phyloP scores from a whole-genome alignment of 2,329 filamentous ascomycete species.

The Pseudogymnoascus sp. region DNA sequence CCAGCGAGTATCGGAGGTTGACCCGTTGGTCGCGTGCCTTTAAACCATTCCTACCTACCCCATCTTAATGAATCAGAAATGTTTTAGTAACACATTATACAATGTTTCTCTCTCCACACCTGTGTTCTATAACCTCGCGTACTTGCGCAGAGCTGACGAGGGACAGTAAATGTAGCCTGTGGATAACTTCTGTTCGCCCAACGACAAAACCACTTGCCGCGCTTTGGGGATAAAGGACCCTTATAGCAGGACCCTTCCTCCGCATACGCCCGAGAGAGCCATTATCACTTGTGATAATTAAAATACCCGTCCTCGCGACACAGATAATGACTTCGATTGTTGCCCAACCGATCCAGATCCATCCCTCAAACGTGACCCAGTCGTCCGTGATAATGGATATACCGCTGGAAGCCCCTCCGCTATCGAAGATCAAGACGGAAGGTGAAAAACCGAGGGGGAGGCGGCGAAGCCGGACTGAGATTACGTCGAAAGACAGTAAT shows the following conservation, averaged over 20 bases:
- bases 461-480: conserved; percentile 23
- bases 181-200: not conserved
- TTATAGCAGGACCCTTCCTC: not conserved
- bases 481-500: conserved; percentile 18
- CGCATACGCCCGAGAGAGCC: not conserved
- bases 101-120: not conserved
- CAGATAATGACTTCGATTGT: conserved; percentile 1
- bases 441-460: conserved; percentile 25
- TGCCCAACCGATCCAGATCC: not conserved
- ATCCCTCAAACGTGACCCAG: not conserved
- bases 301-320: not conserved
- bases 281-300: not conserved
- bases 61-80: not conserved
- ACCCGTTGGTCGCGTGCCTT: not conserved
- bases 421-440: conserved; percentile 19
- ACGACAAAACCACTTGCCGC: not conserved
- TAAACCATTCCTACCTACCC: not conserved
- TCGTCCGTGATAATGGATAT: not conserved
- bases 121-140: not conserved
- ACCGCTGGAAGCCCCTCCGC: conserved; percentile 15
- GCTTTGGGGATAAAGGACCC: not conserved
- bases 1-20: not conserved
- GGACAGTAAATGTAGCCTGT: not conserved
- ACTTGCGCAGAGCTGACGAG: not conserved
- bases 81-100: not conserved